Conservation (phyloP, 2,329 filamentous ascomycete species). For the Stachybotrys elegans region DNA sequence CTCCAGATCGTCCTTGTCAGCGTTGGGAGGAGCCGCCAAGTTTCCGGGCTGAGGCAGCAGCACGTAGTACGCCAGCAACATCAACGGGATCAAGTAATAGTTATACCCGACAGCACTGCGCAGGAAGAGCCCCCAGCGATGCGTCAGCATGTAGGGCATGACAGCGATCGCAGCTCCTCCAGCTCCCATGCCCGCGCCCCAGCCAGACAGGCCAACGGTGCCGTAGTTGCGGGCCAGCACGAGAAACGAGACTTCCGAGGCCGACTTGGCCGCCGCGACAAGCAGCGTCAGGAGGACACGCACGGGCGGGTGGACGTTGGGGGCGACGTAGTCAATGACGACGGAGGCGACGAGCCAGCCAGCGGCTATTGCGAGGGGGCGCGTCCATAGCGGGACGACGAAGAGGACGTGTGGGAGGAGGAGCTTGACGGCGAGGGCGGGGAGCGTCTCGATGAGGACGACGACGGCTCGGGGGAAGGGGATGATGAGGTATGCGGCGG, state of each 20-base stretch:
- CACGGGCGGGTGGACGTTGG: constrained; percentile 25
- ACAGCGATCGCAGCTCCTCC: constrained; percentile 21
- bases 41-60: constrained; percentile 18
- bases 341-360: constrained; percentile 23
- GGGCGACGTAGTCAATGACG: constrained; percentile 21
- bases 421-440: constrained; percentile 22
- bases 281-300: constrained; percentile 22
- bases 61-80: constrained; percentile 21
- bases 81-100: constrained; percentile 18
- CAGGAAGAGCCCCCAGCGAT: constrained; percentile 19
- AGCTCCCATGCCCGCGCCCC: constrained; percentile 27
- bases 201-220: constrained; percentile 24
- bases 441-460: constrained; percentile 24
- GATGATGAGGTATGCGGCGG: constrained; percentile 29
- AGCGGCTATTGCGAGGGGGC: constrained; percentile 18
- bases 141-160: constrained; percentile 22
- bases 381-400: constrained; percentile 20
- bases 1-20: constrained; percentile 10
- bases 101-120: constrained; percentile 21
- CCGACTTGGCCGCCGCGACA: constrained; percentile 21
- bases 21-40: constrained; percentile 8
- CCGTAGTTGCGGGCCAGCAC: constrained; percentile 23
- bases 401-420: constrained; percentile 21
- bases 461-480: constrained; percentile 26
- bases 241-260: constrained; percentile 26